Base-by-base conservation (phyloP, 495 filamentous ascomycete genomes). In the Acidomyces sp. region DNA sequence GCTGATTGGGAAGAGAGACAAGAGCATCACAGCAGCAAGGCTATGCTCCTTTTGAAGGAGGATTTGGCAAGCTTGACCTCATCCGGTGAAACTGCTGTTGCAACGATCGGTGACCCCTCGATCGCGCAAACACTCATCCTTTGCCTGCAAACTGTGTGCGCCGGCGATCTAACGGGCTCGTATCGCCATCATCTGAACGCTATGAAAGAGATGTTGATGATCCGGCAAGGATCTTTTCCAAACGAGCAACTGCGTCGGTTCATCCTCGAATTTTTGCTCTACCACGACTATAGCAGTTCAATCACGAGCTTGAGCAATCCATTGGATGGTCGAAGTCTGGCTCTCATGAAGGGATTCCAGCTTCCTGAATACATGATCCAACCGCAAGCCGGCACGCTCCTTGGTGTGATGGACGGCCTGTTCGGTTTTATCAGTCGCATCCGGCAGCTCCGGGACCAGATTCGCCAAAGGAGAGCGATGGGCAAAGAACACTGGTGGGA, bases 181-280 rank as follows among this genome's bases (percentile, higher is more conserved):
- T 87, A 93, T 60, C 71, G 84, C 23, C 66, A 78, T 33, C 86
- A 94, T 55, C 78, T 94, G 48, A 66, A 77, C 46, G 81, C 75
- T 2, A 86, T 85, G 45, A 72, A 80, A 43, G 71, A 69, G 36
- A 68, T 93, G 34, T 69, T 90, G n/a, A 53, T 63, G 22, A 65
- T 62, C 3, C 76, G 60, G 46, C 71, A 56, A 55, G 20, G 13
- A 12, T 9, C 35, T 2, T 19, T 50, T 10, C 47, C 47, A 6
- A 70, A 84, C 38, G 66, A 74, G 27, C 70, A 76, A 21, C 84
- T 86, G 53, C 62, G 74, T 13, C 74, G 77, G 45, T 93, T 94
- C 55, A 80, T 94, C 48, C 71, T 83, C 57, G 86, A 93, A 58
- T 92, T 93, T 66, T 92, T 93, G 63, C 79, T 85, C 58, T 93